Percentiles rank a stretch among this genome's conserved stretches.
phyloP scores from a whole-genome alignment of 768 basidiomycete species.

The Psilocybe azurescens region DNA sequence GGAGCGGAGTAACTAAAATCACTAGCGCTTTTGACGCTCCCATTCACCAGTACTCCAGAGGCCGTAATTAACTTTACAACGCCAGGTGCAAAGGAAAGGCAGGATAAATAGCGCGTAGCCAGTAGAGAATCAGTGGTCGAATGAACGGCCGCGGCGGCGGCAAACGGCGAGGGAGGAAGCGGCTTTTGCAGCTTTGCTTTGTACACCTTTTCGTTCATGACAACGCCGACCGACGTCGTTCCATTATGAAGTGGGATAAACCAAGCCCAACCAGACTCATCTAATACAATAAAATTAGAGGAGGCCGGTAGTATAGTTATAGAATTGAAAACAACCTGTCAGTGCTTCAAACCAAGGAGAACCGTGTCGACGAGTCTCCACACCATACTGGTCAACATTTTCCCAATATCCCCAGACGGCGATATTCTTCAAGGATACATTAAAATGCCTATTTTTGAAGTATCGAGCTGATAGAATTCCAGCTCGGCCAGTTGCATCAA shows the following conservation, averaged over 20 bases:
- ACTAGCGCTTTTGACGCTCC: constrained; percentile 55
- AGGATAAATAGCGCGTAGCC: constrained; percentile 46
- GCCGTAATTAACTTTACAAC: constrained; percentile 45
- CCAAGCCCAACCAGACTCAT: constrained; percentile 77
- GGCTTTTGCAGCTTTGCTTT: constrained; percentile 40
- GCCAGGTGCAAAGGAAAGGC: constrained; percentile 54
- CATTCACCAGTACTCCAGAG: constrained; percentile 40
- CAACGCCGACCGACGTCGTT: constrained; percentile 65
- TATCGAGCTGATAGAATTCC: constrained; percentile 75
- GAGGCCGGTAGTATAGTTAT: not conserved
- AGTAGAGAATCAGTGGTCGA: constrained; percentile 32
- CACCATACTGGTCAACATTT: constrained; percentile 55
- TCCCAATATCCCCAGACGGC: constrained; percentile 84
- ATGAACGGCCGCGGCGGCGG: constrained; percentile 26
- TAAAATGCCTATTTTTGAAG: constrained; percentile 71
- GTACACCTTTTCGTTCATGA: constrained; percentile 60
- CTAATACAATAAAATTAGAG: constrained; percentile 32
- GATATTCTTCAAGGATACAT: constrained; percentile 71
- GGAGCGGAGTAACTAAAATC: constrained; percentile 72
- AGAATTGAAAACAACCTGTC: constrained; percentile 48
- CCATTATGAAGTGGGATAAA: constrained; percentile 72
- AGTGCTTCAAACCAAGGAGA: constrained; percentile 77
- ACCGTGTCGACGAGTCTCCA: constrained; percentile 53
- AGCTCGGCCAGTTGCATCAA: constrained; percentile 78
- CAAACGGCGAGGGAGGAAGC: constrained; percentile 34